Base-by-base conservation (phyloP, 495 filamentous ascomycete species). In the Podospora comata region DNA sequence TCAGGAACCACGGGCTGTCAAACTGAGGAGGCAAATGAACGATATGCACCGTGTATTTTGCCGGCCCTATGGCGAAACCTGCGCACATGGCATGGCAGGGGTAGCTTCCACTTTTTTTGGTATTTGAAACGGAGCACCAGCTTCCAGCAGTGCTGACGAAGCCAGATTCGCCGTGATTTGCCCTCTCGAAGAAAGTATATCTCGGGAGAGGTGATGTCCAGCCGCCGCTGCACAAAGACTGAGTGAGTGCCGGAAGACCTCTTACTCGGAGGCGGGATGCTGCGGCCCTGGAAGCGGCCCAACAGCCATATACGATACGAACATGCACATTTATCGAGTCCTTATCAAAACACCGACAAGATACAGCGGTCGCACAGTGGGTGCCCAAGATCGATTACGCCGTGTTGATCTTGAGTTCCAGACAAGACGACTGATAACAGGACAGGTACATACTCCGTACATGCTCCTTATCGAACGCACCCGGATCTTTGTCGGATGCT, bases 81-180 rank as follows among this genome's bases (percentile, higher is more conserved):
- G 62, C 67, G 69, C 71, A 74, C 74, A 76, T 76, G 75, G 72
- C 72, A 69, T 11, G 64, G 60, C 72, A 73, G 69, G 74, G 75
- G 73, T 72, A 13, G 11, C 61, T 23, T 62, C 63, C 62, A 58
- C 55, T 58, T 9, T 64, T 60, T 27, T 59, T 65, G 58, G 56
- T 65, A 44, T 67, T 48, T 67, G 65, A 71, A 69, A 71, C 73
- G 55, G 66, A 74, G 66, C 44, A 65, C 15, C 59, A 60, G 23
- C 39, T 65, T 62, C 58, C 65, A 64, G 23, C 23, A 23, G 23
- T 58, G 55, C 23, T 58, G 55, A 58, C 5, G 23, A 48, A 16
- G 13, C 13, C 39, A 48, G 39, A 48, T 48, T 18, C 39, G 39
- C 39, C 39, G 39, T 48, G 13, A 48, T 6, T 9, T 16, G 13